phyloP scores from a whole-genome alignment of 1,284 basidiomycete genomes.

The Pascua guehoae region DNA sequence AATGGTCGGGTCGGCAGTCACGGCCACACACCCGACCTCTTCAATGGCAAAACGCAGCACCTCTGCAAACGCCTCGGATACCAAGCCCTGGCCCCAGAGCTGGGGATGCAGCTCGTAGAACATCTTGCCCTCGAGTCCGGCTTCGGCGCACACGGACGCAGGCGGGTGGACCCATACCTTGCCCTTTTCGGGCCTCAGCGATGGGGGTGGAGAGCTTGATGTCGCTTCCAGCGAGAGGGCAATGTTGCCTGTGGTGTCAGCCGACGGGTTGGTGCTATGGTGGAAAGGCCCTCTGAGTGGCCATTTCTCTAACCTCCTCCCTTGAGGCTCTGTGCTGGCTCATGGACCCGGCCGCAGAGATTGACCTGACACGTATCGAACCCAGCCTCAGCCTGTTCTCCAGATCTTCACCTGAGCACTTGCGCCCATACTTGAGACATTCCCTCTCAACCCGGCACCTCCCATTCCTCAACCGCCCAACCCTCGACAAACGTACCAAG shows the following conservation, averaged over 20 bases:
- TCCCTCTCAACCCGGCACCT: not conserved
- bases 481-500: slow-evolving; percentile 26
- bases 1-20: slow-evolving; percentile 35
- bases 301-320: too few species aligned
- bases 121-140: slow-evolving; percentile 29
- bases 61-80: slow-evolving; percentile 44
- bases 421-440: not conserved
- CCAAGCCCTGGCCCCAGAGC: slow-evolving; percentile 43
- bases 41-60: slow-evolving; percentile 45
- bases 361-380: not conserved
- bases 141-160: slow-evolving; percentile 14
- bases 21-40: slow-evolving; percentile 33
- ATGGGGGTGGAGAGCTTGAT: not conserved
- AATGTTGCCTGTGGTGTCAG: slow-evolving; percentile 35
- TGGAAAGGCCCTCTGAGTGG: too few species aligned
- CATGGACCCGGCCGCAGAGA: not conserved
- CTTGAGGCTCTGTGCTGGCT: too few species aligned
- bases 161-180: slow-evolving; percentile 28
- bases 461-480: not conserved
- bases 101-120: slow-evolving; percentile 49
- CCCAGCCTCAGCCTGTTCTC: too few species aligned
- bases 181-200: slow-evolving; percentile 7
- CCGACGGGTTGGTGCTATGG: not conserved
- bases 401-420: too few species aligned
- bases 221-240: slow-evolving; percentile 25